Base-by-base conservation (phyloP, 495 filamentous ascomycete species). In the Lasiosphaeria hispida region DNA sequence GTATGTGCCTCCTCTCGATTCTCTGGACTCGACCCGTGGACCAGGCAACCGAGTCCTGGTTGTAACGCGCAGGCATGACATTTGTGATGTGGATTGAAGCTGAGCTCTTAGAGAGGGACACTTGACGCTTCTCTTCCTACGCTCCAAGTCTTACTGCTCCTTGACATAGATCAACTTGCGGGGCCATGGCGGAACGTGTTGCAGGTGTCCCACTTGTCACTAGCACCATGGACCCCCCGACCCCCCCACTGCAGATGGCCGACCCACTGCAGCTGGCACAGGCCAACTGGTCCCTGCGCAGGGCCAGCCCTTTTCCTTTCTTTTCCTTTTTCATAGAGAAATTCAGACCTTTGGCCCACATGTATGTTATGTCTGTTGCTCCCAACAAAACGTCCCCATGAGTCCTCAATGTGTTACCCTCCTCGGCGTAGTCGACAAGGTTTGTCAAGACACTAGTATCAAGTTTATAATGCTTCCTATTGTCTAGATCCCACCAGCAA, bases 401-500 rank as follows among this genome's bases (percentile, higher is more conserved):
- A n/a, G 55, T 62, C 47, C 67, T 48, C 5, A 69, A 37, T 17
- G 50, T 48, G 19, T 63, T 56, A 53, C 59, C 63, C 45, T 65
- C 55, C 35, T 70, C 57, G 1, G 63, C 66, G 34, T 58, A 66
- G n/a, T 61, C 40, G 33, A 72, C 54, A 9, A 73, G 57, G 5
- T 53, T 57, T 33, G n/a, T 68, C 14, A 71, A 53, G 18, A 51
- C 61, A n/a, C 52, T 71, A n/a, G 63, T n/a, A n/a, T 69, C 50
- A 6, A 75, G 55, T 57, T 41, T 65, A 53, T 71, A 71, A 57
- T 69, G 67, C 49, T 69, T 72, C 52, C n/a, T n/a, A n/a, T n/a
- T 63, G 10, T 56, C 37, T 14, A 61, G 65, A 49, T 75, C 69
- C 17, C n/a, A n/a, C 63, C 66, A 73, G 51, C 62, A 75, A 53